Conservation (phyloP, 2,329 filamentous ascomycete genomes). For the Fusarium protoensiforme region DNA sequence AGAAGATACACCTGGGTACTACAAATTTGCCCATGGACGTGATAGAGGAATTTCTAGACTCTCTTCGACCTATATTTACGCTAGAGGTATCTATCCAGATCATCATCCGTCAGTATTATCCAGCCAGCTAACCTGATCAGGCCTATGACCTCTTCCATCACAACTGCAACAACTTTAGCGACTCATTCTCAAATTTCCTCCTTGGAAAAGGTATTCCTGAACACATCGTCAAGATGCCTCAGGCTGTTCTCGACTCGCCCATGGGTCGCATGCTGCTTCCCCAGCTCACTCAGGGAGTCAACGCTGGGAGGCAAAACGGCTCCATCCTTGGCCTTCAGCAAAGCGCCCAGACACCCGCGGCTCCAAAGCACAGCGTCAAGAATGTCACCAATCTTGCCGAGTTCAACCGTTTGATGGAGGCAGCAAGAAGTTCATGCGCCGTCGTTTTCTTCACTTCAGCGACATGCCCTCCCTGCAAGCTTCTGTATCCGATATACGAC, state of each 20-base stretch:
- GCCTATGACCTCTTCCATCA: conserved; percentile 90
- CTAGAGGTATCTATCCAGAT: conserved; percentile 65
- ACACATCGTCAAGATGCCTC: conserved; percentile 86
- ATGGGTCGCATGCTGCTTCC: conserved; percentile 90
- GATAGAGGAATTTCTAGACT: conserved; percentile 88
- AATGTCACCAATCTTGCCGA: conserved; percentile 62
- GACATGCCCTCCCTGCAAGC: conserved; percentile 86
- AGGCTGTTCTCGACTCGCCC: conserved; percentile 85
- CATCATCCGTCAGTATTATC: not conserved
- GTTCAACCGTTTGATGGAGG: conserved; percentile 53
- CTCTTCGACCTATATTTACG: conserved; percentile 84
- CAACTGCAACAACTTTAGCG: conserved; percentile 98
- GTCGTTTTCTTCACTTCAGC: conserved; percentile 93
- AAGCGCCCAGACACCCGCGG: conserved; percentile 43
- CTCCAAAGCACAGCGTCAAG: conserved; percentile 60
- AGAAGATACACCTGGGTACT: conserved; percentile 77
- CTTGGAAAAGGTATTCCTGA: conserved; percentile 88
- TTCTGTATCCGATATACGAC: conserved; percentile 84
- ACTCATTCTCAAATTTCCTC: conserved; percentile 90
- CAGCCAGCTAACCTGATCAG: conserved; percentile 51
- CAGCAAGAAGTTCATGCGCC: conserved; percentile 76
- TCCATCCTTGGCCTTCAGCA: conserved; percentile 65
- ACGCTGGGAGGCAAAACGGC: conserved; percentile 60
- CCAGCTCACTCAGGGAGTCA: conserved; percentile 66
- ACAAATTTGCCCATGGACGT: conserved; percentile 85